Percentiles rank a stretch among this genome's conserved stretches.
Conservation (phyloP, 352 stramenopile genomes). For the Phytopythium sindhum region DNA sequence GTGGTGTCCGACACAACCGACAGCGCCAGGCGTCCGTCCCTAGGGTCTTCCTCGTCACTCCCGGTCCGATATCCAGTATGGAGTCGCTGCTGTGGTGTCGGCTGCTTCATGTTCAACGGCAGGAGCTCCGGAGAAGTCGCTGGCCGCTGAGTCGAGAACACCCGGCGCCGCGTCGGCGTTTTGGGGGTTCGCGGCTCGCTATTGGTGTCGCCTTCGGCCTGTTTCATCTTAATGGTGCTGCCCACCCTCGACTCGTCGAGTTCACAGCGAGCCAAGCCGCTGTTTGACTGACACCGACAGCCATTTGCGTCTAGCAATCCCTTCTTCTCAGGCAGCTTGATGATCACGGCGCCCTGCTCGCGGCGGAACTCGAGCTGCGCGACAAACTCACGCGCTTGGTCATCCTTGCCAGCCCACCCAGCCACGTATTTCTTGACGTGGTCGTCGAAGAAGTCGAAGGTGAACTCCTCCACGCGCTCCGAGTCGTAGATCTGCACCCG, state of each 20-base stretch:
- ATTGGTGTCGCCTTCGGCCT: not conserved
- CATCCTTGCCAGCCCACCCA: slow-evolving; percentile 31
- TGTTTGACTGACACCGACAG: not conserved
- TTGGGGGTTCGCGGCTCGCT: not conserved
- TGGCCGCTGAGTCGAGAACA: not conserved
- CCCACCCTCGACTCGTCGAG: not conserved
- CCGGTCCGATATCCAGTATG: not conserved
- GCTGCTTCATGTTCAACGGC: not conserved
- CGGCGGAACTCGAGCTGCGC: slow-evolving; percentile 53
- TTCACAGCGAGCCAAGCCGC: not conserved
- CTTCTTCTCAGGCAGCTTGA: slow-evolving; percentile 58
- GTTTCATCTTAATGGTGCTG: slow-evolving; percentile 2
- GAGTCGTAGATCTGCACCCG: slow-evolving; percentile 70
- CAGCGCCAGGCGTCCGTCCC: not conserved
- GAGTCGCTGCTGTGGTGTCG: not conserved
- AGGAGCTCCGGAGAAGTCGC: not conserved
- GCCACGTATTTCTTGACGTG: slow-evolving; percentile 50
- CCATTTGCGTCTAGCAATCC: slow-evolving; percentile 3
- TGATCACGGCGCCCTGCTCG: slow-evolving; percentile 61
- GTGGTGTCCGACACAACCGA: slow-evolving; percentile 1
- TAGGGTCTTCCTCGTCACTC: not conserved
- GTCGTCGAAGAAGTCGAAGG: slow-evolving; percentile 73
- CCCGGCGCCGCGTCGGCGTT: no score
- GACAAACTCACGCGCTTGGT: slow-evolving; percentile 42
- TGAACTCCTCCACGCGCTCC: slow-evolving; percentile 70